Evolutionary conservation across 257 asterid genomes (phyloP).

Genomic region (Scutellaria barbata): DNA sequence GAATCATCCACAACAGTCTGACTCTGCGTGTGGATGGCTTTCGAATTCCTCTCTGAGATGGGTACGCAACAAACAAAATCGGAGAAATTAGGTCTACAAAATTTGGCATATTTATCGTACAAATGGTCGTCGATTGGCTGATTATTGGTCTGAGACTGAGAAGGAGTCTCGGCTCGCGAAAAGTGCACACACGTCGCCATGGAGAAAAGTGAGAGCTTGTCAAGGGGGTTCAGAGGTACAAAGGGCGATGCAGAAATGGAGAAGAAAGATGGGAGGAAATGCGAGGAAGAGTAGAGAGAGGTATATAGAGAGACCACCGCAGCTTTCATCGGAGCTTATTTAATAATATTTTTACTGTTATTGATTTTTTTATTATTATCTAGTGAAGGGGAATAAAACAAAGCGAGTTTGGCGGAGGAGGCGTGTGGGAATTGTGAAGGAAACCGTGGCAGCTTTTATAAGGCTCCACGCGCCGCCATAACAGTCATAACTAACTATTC

Average conservation of each 20-base stretch:
- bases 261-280: slow-evolving; percentile 34
- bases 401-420: slow-evolving; percentile 19
- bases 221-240: not conserved
- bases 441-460: not conserved
- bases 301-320: slow-evolving; percentile 23
- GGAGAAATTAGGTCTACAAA: slow-evolving; percentile 37
- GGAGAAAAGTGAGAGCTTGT: slow-evolving; percentile 25
- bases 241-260: slow-evolving; percentile 38
- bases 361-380: not conserved
- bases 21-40: slow-evolving; percentile 13
- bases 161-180: slow-evolving; percentile 37
- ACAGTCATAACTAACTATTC: not conserved
- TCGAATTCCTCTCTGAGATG: slow-evolving; percentile 9
- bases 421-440: slow-evolving; percentile 10
- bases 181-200: slow-evolving; percentile 52
- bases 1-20: slow-evolving; percentile 21
- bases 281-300: slow-evolving; percentile 28
- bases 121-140: slow-evolving; percentile 35
- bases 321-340: slow-evolving; percentile 31
- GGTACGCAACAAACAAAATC: slow-evolving; percentile 35
- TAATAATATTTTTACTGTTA: not conserved
- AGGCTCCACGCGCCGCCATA: slow-evolving; percentile 37
- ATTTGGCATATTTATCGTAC: slow-evolving; percentile 29
- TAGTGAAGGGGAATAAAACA: not conserved
- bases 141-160: slow-evolving; percentile 32